A percentile compares a stretch with the other conserved stretches of the same genome.
These are phyloP conservation scores for Pleurotus citrinopileatus DNA, from an alignment of 768 basidiomycete genomes.

Conservation along the genomic window DNA sequence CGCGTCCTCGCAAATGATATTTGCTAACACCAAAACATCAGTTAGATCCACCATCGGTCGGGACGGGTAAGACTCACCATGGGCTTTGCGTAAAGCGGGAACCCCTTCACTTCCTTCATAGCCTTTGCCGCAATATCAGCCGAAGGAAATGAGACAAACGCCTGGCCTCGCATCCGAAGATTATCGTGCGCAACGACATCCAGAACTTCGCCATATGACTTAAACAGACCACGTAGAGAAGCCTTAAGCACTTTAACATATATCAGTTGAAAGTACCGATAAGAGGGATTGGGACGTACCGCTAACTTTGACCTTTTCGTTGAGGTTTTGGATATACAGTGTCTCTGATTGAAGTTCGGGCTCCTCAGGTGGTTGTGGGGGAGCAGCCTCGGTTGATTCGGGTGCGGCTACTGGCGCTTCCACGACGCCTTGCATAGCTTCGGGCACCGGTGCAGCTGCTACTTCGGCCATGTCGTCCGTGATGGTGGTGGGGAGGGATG, in stretches of 20 bases:
- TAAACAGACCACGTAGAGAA: constrained; percentile 86
- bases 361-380: constrained; percentile 25
- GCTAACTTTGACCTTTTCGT: constrained; percentile 88
- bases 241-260: constrained; percentile 72
- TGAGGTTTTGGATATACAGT: constrained; percentile 93
- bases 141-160: constrained; percentile 90
- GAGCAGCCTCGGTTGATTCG: neutral
- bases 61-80: constrained; percentile 60
- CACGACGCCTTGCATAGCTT: constrained; percentile 31
- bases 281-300: constrained; percentile 33
- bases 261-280: constrained; percentile 10
- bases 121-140: constrained; percentile 84
- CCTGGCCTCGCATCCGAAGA: constrained; percentile 97
- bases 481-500: too few relatives aligned
- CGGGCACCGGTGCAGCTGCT: constrained; percentile 23
- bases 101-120: constrained; percentile 88
- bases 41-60: neutral
- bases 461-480: constrained; percentile 27
- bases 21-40: constrained; percentile 55
- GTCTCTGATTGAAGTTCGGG: constrained; percentile 71
- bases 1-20: constrained; percentile 88
- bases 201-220: constrained; percentile 87
- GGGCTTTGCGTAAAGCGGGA: constrained; percentile 94
- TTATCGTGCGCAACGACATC: constrained; percentile 96
- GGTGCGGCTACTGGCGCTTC: constrained; percentile 11